Evolutionary conservation across 2,329 filamentous ascomycete genomes (phyloP).

Genomic region (Paramyrothecium sp.): DNA sequence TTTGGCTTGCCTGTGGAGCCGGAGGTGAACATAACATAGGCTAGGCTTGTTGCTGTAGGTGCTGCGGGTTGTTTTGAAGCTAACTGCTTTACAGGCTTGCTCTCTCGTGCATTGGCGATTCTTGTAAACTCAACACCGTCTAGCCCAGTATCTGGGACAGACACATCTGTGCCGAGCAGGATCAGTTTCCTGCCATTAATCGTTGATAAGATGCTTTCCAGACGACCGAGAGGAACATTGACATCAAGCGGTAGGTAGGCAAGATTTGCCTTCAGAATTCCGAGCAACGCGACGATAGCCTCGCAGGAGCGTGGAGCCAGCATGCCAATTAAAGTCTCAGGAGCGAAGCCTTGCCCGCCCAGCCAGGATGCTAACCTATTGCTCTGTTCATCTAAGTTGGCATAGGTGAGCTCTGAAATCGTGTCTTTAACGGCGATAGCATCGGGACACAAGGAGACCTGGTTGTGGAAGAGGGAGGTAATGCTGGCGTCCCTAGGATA

Average conservation of each 20-base stretch:
- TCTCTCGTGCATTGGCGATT: no score
- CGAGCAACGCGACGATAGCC: slow-evolving; percentile 46
- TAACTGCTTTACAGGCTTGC: not conserved
- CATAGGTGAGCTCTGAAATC: slow-evolving; percentile 25
- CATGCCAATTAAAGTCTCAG: slow-evolving; percentile 16
- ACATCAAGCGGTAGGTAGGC: slow-evolving; percentile 12
- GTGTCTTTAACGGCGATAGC: slow-evolving; percentile 9
- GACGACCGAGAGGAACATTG: slow-evolving; percentile 11
- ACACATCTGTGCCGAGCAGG: slow-evolving; percentile 7
- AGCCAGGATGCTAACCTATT: slow-evolving; percentile 29
- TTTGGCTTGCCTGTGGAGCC: slow-evolving; percentile 3
- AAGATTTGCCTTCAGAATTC: slow-evolving; percentile 52
- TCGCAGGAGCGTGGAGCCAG: slow-evolving; percentile 13
- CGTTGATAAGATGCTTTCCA: slow-evolving; percentile 14
- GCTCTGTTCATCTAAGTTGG: slow-evolving; percentile 28
- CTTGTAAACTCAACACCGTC: slow-evolving; percentile 9
- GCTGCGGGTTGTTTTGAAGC: not conserved
- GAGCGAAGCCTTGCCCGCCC: no score
- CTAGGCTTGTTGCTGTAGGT: slow-evolving; percentile 1
- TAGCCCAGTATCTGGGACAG: not conserved
- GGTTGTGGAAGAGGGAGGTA: slow-evolving; percentile 6
- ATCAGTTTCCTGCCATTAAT: slow-evolving; percentile 10
- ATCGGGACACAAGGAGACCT: slow-evolving; percentile 1
- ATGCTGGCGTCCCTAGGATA: slow-evolving; percentile 12
- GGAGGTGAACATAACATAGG: slow-evolving; percentile 2